Evolutionary conservation across 2,329 filamentous ascomycete species (phyloP).

Genomic region (Colletotrichum plurivorum): DNA sequence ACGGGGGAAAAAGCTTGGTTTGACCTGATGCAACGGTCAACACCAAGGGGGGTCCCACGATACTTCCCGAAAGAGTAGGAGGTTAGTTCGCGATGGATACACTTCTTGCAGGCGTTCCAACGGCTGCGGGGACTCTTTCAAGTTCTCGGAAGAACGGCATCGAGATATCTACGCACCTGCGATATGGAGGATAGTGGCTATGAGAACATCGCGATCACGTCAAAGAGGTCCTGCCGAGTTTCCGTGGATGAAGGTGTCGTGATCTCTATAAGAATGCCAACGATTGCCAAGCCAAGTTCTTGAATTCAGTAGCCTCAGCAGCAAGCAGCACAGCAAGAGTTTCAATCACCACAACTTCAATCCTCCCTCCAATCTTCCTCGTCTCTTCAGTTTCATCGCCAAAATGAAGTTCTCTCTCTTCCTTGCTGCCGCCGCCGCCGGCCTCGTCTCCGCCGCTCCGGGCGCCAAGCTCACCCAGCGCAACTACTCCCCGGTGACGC

Average conservation of each 20-base stretch:
- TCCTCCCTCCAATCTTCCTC: background rate
- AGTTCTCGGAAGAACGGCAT: slow-evolving; percentile 23
- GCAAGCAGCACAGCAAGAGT: slow-evolving; percentile 23
- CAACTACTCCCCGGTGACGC: slow-evolving; percentile 26
- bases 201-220: slow-evolving; percentile 2
- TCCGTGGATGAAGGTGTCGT: background rate
- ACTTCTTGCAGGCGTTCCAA: background rate
- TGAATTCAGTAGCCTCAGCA: slow-evolving; percentile 11
- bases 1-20: slow-evolving; percentile 14
- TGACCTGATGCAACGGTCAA: background rate
- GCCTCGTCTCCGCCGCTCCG: slow-evolving; percentile 39
- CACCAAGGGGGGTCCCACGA: slow-evolving; percentile 19
- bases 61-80: slow-evolving; percentile 35
- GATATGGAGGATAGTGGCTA: slow-evolving; percentile 23
- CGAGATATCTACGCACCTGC: slow-evolving; percentile 30
- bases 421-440: slow-evolving; percentile 37
- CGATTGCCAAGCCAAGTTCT: slow-evolving; percentile 4
- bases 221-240: background rate
- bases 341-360: slow-evolving; percentile 14
- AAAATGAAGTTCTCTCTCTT: slow-evolving; percentile 39
- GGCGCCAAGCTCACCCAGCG: slow-evolving; percentile 31
- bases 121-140: background rate
- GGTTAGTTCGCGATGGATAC: slow-evolving; percentile 4
- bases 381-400: background rate
- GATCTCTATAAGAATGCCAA: slow-evolving; percentile 17